Conservation (phyloP, 495 filamentous ascomycete genomes). For the Neurospora hispaniola region DNA sequence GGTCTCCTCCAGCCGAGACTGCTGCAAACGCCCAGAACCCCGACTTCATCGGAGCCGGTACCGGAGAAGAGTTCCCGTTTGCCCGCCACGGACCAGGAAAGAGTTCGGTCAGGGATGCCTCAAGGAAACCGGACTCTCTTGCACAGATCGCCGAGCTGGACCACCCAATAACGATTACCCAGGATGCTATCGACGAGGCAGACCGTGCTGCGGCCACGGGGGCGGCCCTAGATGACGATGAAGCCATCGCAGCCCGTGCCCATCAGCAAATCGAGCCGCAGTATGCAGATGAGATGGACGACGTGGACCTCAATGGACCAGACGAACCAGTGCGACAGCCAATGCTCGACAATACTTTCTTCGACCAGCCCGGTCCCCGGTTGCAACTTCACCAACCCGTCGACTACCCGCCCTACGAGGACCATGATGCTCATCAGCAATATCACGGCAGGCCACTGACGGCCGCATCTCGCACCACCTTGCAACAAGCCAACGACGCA, state of each 20-base stretch:
- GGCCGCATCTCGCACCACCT: constrained; percentile 56
- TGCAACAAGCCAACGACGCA: constrained; percentile 54
- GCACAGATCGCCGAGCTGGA: constrained; percentile 38
- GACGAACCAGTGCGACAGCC: constrained; percentile 5
- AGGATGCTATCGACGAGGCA: constrained; percentile 34
- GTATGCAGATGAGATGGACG: constrained; percentile 15
- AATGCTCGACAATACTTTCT: constrained; percentile 5
- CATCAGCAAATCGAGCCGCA: constrained; percentile 23
- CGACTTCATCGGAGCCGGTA: constrained; percentile 12
- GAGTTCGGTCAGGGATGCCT: constrained; percentile 32
- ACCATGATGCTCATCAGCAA: background rate
- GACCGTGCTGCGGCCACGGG: constrained; percentile 21
- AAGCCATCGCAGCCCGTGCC: constrained; percentile 20
- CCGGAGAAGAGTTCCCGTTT: constrained; percentile 24
- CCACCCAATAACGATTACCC: constrained; percentile 28
- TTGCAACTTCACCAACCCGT: constrained; percentile 20
- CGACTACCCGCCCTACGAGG: constrained; percentile 12
- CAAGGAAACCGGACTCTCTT: constrained; percentile 29
- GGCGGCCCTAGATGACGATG: constrained; percentile 17
- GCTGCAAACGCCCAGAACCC: background rate
- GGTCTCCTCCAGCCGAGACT: background rate
- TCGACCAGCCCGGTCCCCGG: constrained; percentile 10
- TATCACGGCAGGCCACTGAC: constrained; percentile 27
- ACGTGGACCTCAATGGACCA: constrained; percentile 1
- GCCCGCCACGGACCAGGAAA: constrained; percentile 37